Evolutionary conservation across 2,329 filamentous ascomycete genomes (phyloP), one percentile per base, ranked within the genome.

Genomic region (Fusarium beomiforme): DNA sequence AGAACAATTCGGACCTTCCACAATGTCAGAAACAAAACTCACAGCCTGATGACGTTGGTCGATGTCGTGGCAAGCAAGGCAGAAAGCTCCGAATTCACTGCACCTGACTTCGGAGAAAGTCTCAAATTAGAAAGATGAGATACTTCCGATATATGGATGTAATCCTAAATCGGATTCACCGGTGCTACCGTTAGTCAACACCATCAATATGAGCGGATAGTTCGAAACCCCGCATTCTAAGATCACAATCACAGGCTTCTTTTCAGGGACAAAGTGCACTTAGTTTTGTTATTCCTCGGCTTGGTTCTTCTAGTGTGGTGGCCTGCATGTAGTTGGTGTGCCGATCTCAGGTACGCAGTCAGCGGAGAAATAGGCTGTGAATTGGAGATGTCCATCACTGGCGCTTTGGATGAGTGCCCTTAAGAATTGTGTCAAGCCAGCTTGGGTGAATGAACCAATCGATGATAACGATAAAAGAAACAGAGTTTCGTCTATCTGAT

Each of bases 311-410:
- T 53, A 36, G 59, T 56, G 70, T 69, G 67, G 54, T 23, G 64
- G 63, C 46, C 49, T 74, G 71, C 72, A 75, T 72, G 62, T 58
- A 42, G 53, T 47, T 34, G 29, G 43, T 31, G 53, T 31, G 64
- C 43, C 59, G 67, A 71, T 73, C 72, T 66, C 72, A 75, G 67
- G 72, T 64, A 74, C 69, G 49, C 41, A 44, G 61, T 62, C 53
- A 51, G 59, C 39, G 36, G n/a, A 42, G 46, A 49, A 31, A 43
- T 19, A 51, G 42, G 39, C 34, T 54, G 50, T 46, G 31, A 57
- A 29, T 51, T 24, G 33, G 43, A 56, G 23, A 26, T 41, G 36
- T 26, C 24, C 21, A 41, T n/a, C 36, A 39, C 16, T 34, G 42
- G 26, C 14, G 41, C 6, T 4, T 51, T 29, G 26, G 23, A 26